phyloP scores from a whole-genome alignment of 768 basidiomycete genomes.

The Lentinula guzmanii region DNA sequence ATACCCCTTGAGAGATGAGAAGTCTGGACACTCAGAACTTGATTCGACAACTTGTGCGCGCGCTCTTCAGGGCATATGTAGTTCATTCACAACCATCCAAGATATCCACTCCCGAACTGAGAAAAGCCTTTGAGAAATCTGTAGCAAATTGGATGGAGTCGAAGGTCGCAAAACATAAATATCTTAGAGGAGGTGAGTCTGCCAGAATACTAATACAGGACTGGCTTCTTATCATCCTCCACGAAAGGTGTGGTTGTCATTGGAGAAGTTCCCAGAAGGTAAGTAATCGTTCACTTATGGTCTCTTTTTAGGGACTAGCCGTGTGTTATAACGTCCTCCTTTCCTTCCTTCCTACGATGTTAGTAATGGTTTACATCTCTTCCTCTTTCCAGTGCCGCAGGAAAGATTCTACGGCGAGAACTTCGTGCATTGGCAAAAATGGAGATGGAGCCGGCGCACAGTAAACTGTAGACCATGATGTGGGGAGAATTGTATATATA shows the following conservation, averaged over 20 bases:
- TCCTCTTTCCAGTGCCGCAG: slow-evolving; percentile 53
- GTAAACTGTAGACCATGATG: background rate
- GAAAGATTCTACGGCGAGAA: slow-evolving; percentile 81
- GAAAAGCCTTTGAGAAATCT: slow-evolving; percentile 36
- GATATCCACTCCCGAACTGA: slow-evolving; percentile 28
- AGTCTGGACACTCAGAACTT: too few species aligned
- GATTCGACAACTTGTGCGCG: too few species aligned
- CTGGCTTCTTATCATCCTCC: slow-evolving; percentile 16
- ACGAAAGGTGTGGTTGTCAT: slow-evolving; percentile 56
- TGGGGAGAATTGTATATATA: background rate
- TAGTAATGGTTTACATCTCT: too few species aligned
- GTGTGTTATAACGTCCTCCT: too few species aligned
- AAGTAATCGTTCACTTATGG: slow-evolving; percentile 1
- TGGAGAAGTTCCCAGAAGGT: slow-evolving; percentile 68
- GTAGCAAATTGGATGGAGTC: slow-evolving; percentile 60
- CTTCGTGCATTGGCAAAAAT: slow-evolving; percentile 60
- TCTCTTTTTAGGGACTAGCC: too few species aligned
- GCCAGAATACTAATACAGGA: background rate
- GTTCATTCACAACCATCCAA: slow-evolving; percentile 41
- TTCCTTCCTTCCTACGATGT: too few species aligned
- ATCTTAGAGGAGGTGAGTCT: slow-evolving; percentile 58
- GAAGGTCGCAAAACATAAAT: slow-evolving; percentile 75
- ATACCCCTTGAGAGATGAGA: too few species aligned
- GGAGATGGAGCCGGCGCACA: slow-evolving; percentile 26
- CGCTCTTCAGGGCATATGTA: slow-evolving; percentile 49